These are phyloP conservation scores for Pachysandra terminalis DNA, from an alignment of 164 flowering plant genomes.

Conservation along the genomic window DNA sequence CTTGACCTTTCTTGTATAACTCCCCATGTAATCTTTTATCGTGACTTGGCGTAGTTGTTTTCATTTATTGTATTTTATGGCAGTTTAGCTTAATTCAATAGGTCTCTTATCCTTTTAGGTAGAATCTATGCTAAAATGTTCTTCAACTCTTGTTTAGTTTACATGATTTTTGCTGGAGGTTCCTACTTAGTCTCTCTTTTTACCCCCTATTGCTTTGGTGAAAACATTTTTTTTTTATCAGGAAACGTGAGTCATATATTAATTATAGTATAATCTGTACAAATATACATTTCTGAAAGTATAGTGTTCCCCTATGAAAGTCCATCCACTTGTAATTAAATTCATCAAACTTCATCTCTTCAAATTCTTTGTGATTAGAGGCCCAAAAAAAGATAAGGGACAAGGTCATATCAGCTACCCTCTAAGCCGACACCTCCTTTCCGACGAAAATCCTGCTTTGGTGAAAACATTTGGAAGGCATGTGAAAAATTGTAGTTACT, in stretches of 20 bases:
- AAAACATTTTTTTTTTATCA: too few relatives aligned
- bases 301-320: too few relatives aligned
- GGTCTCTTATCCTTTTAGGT: not conserved
- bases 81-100: not conserved
- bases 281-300: too few relatives aligned
- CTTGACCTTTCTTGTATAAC: not conserved
- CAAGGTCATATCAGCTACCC: too few relatives aligned
- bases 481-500: not conserved
- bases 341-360: too few relatives aligned
- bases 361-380: too few relatives aligned
- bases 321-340: too few relatives aligned
- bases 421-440: too few relatives aligned
- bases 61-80: not conserved
- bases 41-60: not conserved
- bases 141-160: not conserved
- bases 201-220: not conserved
- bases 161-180: not conserved
- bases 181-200: not conserved
- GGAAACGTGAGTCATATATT: too few relatives aligned
- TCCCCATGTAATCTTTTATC: not conserved
- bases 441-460: too few relatives aligned
- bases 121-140: not conserved
- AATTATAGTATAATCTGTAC: too few relatives aligned
- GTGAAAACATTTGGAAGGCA: not conserved
- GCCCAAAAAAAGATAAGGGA: too few relatives aligned